Conservation (phyloP, 1,284 basidiomycete species). For the Heterobasidion annosum region DNA sequence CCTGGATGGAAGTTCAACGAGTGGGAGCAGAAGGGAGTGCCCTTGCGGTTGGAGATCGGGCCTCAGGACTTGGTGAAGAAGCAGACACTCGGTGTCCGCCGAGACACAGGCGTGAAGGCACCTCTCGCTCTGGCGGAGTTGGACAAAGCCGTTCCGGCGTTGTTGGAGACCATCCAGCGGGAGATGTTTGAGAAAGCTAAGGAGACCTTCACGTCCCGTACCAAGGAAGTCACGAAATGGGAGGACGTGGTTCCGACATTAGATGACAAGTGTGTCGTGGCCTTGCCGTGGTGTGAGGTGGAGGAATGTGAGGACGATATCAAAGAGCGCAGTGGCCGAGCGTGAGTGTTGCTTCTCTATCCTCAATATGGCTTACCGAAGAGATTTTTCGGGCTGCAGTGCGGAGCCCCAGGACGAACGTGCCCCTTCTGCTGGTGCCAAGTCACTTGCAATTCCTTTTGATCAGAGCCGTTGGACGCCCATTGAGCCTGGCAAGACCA, state of each 20-base stretch:
- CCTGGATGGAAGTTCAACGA: slow-evolving; percentile 99
- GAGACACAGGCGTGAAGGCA: slow-evolving; percentile 79
- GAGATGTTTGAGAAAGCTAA: slow-evolving; percentile 86
- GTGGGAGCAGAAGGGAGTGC: slow-evolving; percentile 99
- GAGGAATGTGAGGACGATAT: slow-evolving; percentile 96
- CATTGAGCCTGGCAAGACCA: slow-evolving; percentile 73
- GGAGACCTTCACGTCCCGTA: slow-evolving; percentile 62
- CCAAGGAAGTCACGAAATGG: slow-evolving; percentile 81
- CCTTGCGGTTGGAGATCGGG: slow-evolving; percentile 93
- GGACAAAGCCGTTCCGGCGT: slow-evolving; percentile 42
- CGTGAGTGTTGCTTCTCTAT: slow-evolving; percentile 46
- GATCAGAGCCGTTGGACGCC: slow-evolving; percentile 79
- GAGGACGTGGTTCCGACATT: slow-evolving; percentile 87
- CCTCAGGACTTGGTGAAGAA: slow-evolving; percentile 86
- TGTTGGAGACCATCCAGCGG: slow-evolving; percentile 83
- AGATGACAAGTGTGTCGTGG: slow-evolving; percentile 83
- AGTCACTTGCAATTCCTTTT: slow-evolving; percentile 95
- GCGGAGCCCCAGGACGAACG: slow-evolving; percentile 86
- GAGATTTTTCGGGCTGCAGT: slow-evolving; percentile 26
- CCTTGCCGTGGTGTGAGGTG: slow-evolving; percentile 95
- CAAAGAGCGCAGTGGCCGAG: slow-evolving; percentile 85
- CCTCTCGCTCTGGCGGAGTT: slow-evolving; percentile 67
- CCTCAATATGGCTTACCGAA: slow-evolving; percentile 6
- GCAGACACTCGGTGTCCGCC: slow-evolving; percentile 80
- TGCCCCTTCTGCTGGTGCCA: slow-evolving; percentile 97